Evolutionary conservation across 352 stramenopile genomes (phyloP).

Genomic region (Globisporangium megalacanthum): DNA sequence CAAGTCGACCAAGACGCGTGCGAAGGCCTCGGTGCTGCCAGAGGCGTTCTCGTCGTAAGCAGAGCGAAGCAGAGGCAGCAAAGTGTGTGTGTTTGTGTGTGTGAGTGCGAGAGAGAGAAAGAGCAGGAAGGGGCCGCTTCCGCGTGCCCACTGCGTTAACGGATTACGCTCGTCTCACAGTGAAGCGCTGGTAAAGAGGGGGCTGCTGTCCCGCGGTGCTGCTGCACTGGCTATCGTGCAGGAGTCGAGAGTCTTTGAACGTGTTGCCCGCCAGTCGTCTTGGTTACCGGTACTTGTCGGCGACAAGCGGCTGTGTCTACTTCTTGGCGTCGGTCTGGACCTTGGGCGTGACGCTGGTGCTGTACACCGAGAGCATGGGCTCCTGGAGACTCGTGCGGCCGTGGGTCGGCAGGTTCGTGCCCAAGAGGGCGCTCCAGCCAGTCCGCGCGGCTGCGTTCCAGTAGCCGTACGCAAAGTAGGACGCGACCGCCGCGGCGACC

Average conservation of each 20-base stretch:
- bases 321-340: not conserved
- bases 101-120: not conserved
- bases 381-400: slow-evolving; percentile 18
- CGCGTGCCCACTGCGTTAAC: not conserved
- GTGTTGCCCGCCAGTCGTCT: no score
- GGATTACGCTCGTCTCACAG: not conserved
- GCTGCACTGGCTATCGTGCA: not conserved
- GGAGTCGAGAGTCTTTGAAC: not conserved
- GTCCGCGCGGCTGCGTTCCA: slow-evolving; percentile 31
- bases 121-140: slow-evolving; percentile 1
- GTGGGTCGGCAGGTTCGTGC: slow-evolving; percentile 25
- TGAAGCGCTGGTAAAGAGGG: not conserved
- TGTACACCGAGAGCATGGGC: slow-evolving; percentile 25
- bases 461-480: slow-evolving; percentile 64
- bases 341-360: not conserved
- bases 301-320: not conserved
- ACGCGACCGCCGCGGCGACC: slow-evolving; percentile 37
- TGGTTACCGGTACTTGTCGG: no score
- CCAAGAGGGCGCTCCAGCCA: slow-evolving; percentile 36
- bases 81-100: no score
- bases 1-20: slow-evolving; percentile 41
- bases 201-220: slow-evolving; percentile 1
- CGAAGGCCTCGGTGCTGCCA: slow-evolving; percentile 22
- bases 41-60: slow-evolving; percentile 7
- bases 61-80: not conserved